Base-by-base conservation (phyloP, 176 grass and related monocot genomes). In the Eleusine indica region DNA sequence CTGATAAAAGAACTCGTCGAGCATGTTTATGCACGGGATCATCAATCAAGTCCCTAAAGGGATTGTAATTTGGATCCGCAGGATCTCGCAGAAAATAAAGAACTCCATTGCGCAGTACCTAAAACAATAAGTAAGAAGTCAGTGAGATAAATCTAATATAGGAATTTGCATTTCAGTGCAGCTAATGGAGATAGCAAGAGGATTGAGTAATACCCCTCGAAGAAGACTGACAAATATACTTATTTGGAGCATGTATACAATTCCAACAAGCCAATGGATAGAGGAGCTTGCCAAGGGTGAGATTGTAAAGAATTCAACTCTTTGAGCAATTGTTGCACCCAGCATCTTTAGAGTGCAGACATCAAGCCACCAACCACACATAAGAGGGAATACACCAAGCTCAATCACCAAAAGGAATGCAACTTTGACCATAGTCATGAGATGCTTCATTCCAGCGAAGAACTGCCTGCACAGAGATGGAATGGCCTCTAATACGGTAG, bases 291-390 rank as follows among this genome's bases (percentile, higher is more conserved):
- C 89, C 87, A 99, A 85, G 38, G 91, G 97, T 78, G 97, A 94
- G 47, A 90, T 70, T 12, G 86, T 83, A 70, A 99, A 99, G 85
- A 99, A 99, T 56, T 96, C 97, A 80, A 99, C 86, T 87, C 97
- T 93, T 87, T 99, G 91, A 25, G 87, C 75, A 88, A 99, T 91
- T 89, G 93, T 96, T 60, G 91, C 79, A 74, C 97, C 97, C 77
- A 99, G 48, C 86, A 96, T 99, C 84, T 94, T 99, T 79, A 99
- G 73, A 83, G 97, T 96, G 80, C 97, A 99, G 4, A 99, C 92
- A 89, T 99, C 97, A 83, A 99, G 93, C 93, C 97, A 99, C 97
- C 97, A 99, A 25, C 97, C 97, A 11, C 97, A 99, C 97, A 99
- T 91, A 25, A 99, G 91, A 22, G 97, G 97, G 82, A 99, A 99